These are phyloP conservation scores for Podospora tetraspora DNA, from an alignment of 495 filamentous ascomycete genomes.

Conservation along the genomic window DNA sequence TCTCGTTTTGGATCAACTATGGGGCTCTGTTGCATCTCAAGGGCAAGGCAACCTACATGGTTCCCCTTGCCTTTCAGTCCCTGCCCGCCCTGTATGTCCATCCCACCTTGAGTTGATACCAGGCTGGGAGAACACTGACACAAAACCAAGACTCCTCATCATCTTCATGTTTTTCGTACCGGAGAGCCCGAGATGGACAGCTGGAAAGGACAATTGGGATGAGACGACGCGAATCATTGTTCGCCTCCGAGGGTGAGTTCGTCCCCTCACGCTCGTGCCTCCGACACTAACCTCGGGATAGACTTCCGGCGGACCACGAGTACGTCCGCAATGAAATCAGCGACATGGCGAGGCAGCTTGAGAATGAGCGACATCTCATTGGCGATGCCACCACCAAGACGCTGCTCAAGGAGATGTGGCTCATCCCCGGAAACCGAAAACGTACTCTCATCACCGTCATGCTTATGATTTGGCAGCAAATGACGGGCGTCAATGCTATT, in stretches of 20 bases:
- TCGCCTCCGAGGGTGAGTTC: slow-evolving; percentile 41
- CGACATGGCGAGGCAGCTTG: slow-evolving; percentile 59
- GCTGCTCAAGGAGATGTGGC: slow-evolving; percentile 64
- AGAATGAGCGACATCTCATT: slow-evolving; percentile 55
- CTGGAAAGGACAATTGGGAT: slow-evolving; percentile 57
- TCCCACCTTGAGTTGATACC: neutral
- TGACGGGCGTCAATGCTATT: slow-evolving; percentile 58
- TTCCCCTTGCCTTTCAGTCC: slow-evolving; percentile 58
- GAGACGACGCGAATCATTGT: slow-evolving; percentile 34
- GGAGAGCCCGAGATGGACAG: slow-evolving; percentile 50
- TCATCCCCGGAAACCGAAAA: slow-evolving; percentile 51
- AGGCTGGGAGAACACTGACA: neutral
- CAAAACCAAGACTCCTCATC: slow-evolving; percentile 1
- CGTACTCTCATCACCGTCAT: slow-evolving; percentile 32
- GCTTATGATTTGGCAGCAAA: slow-evolving; percentile 69
- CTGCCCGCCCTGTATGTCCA: slow-evolving; percentile 46
- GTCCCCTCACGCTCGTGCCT: no score
- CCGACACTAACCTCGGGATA: neutral
- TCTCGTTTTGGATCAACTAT: slow-evolving; percentile 64
- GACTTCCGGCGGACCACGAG: slow-evolving; percentile 48
- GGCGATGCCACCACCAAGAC: slow-evolving; percentile 55
- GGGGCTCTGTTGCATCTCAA: slow-evolving; percentile 40
- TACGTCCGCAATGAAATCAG: slow-evolving; percentile 60
- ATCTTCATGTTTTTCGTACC: slow-evolving; percentile 16
- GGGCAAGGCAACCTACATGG: slow-evolving; percentile 33